Conservation (phyloP, 352 stramenopile genomes). For the Aphanomyces astaci region DNA sequence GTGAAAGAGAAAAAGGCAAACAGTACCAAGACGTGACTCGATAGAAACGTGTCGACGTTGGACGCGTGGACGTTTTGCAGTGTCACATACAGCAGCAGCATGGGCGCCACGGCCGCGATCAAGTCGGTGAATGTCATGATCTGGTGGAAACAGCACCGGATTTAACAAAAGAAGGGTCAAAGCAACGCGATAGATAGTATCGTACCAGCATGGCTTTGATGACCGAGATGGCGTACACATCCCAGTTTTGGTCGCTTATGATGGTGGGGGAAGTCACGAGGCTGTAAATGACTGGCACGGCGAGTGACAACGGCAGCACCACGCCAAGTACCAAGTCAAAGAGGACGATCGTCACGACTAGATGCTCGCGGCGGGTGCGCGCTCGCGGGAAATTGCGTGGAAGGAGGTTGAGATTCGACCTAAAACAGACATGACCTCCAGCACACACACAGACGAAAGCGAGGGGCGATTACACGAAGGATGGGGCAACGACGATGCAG, state of each 20-base stretch:
- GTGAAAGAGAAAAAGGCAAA: neutral
- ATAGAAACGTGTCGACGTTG: neutral
- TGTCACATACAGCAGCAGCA: neutral
- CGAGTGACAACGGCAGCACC: neutral
- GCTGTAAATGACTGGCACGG: neutral
- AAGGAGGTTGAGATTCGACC: neutral
- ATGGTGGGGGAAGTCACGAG: neutral
- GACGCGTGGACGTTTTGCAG: neutral
- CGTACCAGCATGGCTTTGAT: conserved; percentile 2
- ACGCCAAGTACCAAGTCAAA: conserved; percentile 3
- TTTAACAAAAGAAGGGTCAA: no score
- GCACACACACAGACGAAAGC: neutral
- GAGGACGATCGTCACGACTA: neutral
- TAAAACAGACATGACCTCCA: neutral
- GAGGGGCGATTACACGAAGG: neutral
- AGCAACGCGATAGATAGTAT: neutral
- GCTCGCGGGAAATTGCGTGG: neutral
- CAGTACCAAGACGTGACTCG: neutral
- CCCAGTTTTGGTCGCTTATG: neutral
- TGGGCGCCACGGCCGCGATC: neutral
- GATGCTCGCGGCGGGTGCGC: neutral
- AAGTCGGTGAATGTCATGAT: neutral
- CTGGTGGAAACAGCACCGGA: neutral
- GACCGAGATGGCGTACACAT: conserved; percentile 7
- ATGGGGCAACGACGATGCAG: neutral